Conservation (phyloP, 2,329 filamentous ascomycete species). For the Annulohypoxylon truncatum region DNA sequence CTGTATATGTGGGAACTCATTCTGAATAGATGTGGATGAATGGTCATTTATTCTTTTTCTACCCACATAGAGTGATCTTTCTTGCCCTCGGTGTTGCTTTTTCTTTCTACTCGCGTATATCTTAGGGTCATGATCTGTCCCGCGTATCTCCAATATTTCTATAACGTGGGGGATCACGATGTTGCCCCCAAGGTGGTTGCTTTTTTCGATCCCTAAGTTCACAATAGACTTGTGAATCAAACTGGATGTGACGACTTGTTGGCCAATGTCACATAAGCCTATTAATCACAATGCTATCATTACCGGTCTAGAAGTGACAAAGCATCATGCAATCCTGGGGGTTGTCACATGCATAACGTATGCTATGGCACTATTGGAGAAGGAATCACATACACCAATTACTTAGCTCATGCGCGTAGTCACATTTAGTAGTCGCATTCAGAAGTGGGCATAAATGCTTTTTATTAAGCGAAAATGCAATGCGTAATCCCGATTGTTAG, state of each 20-base stretch:
- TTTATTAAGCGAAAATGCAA: slow-evolving; percentile 11
- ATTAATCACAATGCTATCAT: neutral
- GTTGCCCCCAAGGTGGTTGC: neutral
- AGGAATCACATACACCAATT: neutral
- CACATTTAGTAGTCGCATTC: neutral
- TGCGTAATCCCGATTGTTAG: slow-evolving; percentile 3
- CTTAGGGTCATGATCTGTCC: too few relatives aligned
- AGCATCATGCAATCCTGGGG: neutral
- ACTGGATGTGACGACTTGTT: neutral
- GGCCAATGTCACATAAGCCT: neutral
- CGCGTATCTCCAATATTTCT: neutral
- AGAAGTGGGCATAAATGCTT: neutral
- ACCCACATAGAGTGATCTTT: too few relatives aligned
- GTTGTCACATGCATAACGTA: neutral
- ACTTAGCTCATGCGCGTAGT: neutral
- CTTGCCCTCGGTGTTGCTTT: neutral
- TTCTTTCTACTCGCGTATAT: too few relatives aligned
- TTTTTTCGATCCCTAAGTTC: neutral
- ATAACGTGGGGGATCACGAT: neutral
- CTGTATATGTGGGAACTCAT: neutral
- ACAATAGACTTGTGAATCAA: neutral
- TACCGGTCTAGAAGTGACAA: neutral
- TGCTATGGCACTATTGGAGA: too few relatives aligned
- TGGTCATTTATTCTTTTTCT: neutral
- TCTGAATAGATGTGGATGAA: neutral